phyloP scores from a whole-genome alignment of 2,329 filamentous ascomycete species.

The Talaromyces sp. region DNA sequence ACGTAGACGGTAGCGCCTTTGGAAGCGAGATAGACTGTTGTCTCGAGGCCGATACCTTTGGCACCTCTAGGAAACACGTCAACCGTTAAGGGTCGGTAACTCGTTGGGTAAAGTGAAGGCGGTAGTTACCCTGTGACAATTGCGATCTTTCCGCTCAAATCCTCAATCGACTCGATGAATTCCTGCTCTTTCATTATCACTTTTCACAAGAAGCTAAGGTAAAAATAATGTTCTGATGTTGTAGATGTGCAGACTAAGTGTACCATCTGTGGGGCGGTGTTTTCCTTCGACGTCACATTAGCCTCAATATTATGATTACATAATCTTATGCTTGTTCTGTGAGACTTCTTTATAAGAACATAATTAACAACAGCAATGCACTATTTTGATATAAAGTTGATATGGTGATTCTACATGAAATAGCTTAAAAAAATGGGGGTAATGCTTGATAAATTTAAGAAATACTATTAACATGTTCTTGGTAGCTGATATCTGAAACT shows the following conservation, averaged over 20 bases:
- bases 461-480: too few species aligned
- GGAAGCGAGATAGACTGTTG: constrained; percentile 7
- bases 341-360: too few species aligned
- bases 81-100: background rate
- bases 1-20: constrained; percentile 10
- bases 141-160: constrained; percentile 6
- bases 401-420: too few species aligned
- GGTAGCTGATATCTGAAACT: too few species aligned
- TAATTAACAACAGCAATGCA: too few species aligned
- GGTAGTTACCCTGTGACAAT: constrained; percentile 5
- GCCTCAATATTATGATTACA: background rate
- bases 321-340: background rate
- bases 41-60: constrained; percentile 10
- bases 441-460: too few species aligned
- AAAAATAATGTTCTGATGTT: background rate
- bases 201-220: background rate
- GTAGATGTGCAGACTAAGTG: background rate
- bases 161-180: constrained; percentile 6
- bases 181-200: constrained; percentile 8
- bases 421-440: too few species aligned
- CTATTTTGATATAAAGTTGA: too few species aligned
- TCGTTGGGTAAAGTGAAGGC: too few species aligned
- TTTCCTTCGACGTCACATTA: background rate
- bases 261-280: background rate
- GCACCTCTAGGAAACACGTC: constrained; percentile 1